A percentile compares a stretch with the other conserved stretches of the same genome.
These are phyloP conservation scores for Mortierella antarctica DNA, from an alignment of 192 early-diverging fungal species.

Conservation along the genomic window DNA sequence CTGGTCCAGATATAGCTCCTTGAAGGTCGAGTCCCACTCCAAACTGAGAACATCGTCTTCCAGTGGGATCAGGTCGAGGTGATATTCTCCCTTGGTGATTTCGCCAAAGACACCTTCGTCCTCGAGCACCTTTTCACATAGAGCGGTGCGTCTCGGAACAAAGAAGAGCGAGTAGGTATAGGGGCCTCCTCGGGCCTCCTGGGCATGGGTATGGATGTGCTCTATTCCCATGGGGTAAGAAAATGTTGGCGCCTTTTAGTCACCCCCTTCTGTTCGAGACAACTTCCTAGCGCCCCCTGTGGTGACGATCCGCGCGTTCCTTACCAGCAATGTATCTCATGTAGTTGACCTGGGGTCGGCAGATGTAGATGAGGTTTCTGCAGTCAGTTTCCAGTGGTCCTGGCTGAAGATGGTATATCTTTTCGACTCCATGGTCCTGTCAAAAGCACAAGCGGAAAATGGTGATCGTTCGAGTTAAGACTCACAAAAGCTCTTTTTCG, in stretches of 20 bases:
- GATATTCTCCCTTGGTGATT: constrained; percentile 86
- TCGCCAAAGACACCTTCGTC: constrained; percentile 93
- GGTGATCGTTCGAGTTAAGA: neutral
- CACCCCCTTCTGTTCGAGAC: neutral
- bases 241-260: neutral
- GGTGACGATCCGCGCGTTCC: neutral
- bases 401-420: constrained; percentile 87
- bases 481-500: neutral
- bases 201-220: constrained; percentile 35
- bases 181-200: constrained; percentile 24
- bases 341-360: constrained; percentile 79
- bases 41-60: constrained; percentile 92
- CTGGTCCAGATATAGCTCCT: constrained; percentile 86
- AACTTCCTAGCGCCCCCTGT: neutral
- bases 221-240: constrained; percentile 7
- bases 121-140: constrained; percentile 95
- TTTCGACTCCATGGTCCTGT: constrained; percentile 96
- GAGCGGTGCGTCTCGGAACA: constrained; percentile 87
- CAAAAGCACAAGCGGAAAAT: neutral
- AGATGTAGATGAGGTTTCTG: constrained; percentile 85
- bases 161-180: constrained; percentile 81
- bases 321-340: constrained; percentile 88
- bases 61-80: constrained; percentile 90
- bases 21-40: constrained; percentile 86
- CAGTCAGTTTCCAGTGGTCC: constrained; percentile 75